These are phyloP conservation scores for Fusarium keratoplasticum DNA, from an alignment of 2,329 filamentous ascomycete species.

Conservation along the genomic window DNA sequence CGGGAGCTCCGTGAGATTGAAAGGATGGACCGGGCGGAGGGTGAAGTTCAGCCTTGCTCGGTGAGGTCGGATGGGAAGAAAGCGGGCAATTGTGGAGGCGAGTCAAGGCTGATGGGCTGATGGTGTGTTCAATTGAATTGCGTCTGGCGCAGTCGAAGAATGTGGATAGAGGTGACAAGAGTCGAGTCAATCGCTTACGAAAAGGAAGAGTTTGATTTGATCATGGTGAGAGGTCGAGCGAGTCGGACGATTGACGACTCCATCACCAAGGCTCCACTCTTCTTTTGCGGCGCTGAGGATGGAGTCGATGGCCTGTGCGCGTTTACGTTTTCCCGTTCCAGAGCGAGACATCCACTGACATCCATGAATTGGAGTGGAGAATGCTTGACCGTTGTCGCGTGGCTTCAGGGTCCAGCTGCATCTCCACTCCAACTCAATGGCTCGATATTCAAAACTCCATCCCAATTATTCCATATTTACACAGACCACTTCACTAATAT, in stretches of 20 bases:
- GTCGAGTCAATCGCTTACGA: constrained; percentile 10
- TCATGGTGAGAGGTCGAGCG: constrained; percentile 3
- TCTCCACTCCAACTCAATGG: constrained; percentile 20
- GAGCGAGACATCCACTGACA: background rate
- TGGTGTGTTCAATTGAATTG: background rate
- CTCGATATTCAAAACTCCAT: constrained; percentile 12
- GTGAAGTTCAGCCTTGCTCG: constrained; percentile 3
- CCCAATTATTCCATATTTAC: background rate
- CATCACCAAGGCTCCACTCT: constrained; percentile 20
- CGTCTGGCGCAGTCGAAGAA: background rate
- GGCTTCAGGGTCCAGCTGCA: constrained; percentile 25
- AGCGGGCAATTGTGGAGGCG: constrained; percentile 19
- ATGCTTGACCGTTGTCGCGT: constrained; percentile 5
- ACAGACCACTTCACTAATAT: constrained; percentile 29
- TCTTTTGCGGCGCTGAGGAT: background rate
- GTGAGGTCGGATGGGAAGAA: constrained; percentile 1
- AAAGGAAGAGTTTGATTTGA: constrained; percentile 32
- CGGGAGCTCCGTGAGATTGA: constrained; percentile 21
- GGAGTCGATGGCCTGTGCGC: constrained; percentile 26
- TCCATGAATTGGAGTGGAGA: background rate
- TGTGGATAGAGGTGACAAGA: background rate
- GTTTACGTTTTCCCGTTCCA: constrained; percentile 37
- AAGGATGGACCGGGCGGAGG: constrained; percentile 1
- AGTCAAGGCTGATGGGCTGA: background rate
- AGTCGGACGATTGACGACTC: constrained; percentile 25